Base-by-base conservation (phyloP, 2,329 filamentous ascomycete species). In the Phialemoniopsis sp. region DNA sequence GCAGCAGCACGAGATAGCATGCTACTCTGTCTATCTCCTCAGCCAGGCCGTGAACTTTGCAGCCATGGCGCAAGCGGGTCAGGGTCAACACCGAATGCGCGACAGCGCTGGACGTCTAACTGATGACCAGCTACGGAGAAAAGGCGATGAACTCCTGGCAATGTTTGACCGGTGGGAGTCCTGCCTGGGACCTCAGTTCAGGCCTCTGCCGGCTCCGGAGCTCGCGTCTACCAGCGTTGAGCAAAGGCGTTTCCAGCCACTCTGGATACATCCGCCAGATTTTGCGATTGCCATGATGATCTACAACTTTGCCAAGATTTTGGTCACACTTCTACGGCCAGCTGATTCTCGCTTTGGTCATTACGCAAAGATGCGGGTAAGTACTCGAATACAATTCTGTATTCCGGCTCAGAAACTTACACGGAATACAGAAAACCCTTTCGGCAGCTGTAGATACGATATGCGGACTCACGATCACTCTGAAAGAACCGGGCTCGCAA, bases 321-420 rank as follows among this genome's bases (percentile, higher is more conserved):
- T 80, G 1, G 62, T 78, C 2, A 57, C 74, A 1, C 63, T 78
- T 34, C 69, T 78, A 36, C 66, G 72, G 34, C 75, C 74, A 2
- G 68, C 68, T 0, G 58, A 62, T 12, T 68, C 70, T 3, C 73
- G 72, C 0, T 65, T 72, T 34, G 59, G 68, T n/a, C 71, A 72
- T 9, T 75, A 71, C 45, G 46, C 65, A 10, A 26, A 26, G 21
- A 26, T 26, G 21, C 21, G 21, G 21, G 21, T 26, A 26, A 6
- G 21, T n/a, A n/a, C n/a, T n/a, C n/a, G n/a, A n/a, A n/a, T n/a
- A n/a, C n/a, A n/a, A n/a, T n/a, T n/a, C n/a, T n/a, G n/a, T n/a
- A n/a, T n/a, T n/a, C n/a, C 6, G 21, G 10, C 21, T 26, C 6
- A 10, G 6, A 6, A 26, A 10, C 21, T 26, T 6, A 26, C 21